These are phyloP conservation scores for Arthrobotrys conoides DNA, from an alignment of 2,329 filamentous ascomycete species.

Conservation along the genomic window DNA sequence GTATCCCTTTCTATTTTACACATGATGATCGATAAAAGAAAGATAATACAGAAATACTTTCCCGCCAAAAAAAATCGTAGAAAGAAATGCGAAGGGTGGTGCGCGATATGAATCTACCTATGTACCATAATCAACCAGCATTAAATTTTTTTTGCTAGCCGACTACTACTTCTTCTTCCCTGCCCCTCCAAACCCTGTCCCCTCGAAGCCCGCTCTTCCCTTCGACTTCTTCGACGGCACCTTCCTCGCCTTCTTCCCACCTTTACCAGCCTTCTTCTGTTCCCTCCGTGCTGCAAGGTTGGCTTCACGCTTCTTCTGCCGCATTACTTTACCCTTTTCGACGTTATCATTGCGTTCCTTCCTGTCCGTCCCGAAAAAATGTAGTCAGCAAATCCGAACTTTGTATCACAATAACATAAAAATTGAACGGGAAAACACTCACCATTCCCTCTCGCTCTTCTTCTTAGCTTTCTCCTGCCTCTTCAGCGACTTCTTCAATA, in stretches of 20 bases:
- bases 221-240: constrained; percentile 66
- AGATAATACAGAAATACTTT: constrained; percentile 6
- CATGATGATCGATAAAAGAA: constrained; percentile 8
- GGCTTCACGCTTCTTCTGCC: constrained; percentile 85
- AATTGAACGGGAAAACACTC: constrained; percentile 34
- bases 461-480: constrained; percentile 90
- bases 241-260: constrained; percentile 72
- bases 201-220: constrained; percentile 74
- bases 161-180: constrained; percentile 69
- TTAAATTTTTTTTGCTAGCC: neutral
- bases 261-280: constrained; percentile 76
- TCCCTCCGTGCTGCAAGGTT: constrained; percentile 82
- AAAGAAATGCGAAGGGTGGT: constrained; percentile 12
- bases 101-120: neutral
- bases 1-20: constrained; percentile 56
- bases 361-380: constrained; percentile 50
- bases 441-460: constrained; percentile 92
- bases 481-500: constrained; percentile 95
- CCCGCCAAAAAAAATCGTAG: constrained; percentile 29
- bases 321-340: constrained; percentile 80
- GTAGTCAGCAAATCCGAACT: constrained; percentile 44
- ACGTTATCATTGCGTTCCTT: constrained; percentile 80
- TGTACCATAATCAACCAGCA: constrained; percentile 16
- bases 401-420: neutral
- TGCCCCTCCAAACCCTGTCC: constrained; percentile 74